Evolutionary conservation across 257 asterid species (phyloP).

Genomic region (Dorcoceras hygrometricum): DNA sequence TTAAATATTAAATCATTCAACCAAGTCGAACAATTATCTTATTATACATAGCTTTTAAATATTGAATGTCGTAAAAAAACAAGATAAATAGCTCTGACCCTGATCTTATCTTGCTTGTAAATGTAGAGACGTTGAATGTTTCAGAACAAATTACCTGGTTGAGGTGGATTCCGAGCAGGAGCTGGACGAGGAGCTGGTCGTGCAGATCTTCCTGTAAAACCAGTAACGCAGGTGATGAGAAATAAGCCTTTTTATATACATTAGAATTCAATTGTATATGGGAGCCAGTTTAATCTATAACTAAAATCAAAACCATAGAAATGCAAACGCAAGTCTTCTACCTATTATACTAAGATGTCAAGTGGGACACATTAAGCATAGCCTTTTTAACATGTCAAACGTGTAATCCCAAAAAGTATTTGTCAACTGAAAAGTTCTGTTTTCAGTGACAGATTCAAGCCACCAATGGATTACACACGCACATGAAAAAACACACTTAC

Average conservation of each 20-base stretch:
- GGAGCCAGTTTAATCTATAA: not conserved
- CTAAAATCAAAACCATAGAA: not conserved
- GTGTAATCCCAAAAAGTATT: not conserved
- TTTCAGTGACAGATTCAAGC: too few relatives aligned
- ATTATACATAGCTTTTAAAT: not conserved
- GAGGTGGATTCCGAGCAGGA: slow-evolving; percentile 45
- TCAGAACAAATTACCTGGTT: slow-evolving; percentile 32
- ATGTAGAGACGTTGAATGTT: not conserved
- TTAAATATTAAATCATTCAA: not conserved
- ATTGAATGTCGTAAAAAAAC: not conserved
- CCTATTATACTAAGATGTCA: not conserved
- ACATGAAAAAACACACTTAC: not conserved
- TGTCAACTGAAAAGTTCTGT: not conserved
- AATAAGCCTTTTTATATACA: not conserved
- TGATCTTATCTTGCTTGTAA: not conserved
- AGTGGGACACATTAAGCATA: not conserved
- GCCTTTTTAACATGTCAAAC: not conserved
- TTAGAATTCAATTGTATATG: not conserved
- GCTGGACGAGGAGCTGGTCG: slow-evolving; percentile 70
- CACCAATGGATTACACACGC: too few relatives aligned
- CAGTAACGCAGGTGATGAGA: not conserved
- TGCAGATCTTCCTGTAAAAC: slow-evolving; percentile 61
- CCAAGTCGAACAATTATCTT: too few relatives aligned
- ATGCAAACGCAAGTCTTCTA: not conserved
- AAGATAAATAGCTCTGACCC: not conserved